Conservation (phyloP, 352 stramenopile genomes). For the Phytophthora podocarpi region DNA sequence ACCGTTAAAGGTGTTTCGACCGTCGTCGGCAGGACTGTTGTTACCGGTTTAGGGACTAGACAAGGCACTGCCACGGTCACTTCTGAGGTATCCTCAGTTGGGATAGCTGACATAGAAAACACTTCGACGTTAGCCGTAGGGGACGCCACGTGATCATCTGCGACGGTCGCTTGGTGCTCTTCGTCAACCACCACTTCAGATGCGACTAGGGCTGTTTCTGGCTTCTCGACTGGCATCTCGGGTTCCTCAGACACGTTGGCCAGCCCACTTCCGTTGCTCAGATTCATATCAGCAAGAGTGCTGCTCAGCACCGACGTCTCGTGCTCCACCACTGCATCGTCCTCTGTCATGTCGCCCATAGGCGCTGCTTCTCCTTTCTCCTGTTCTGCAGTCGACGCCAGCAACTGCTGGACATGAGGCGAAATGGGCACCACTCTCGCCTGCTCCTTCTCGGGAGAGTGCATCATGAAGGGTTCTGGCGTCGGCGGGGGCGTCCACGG, state of each 20-base stretch:
- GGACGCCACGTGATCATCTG: constrained; percentile 16
- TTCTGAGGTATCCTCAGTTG: neutral
- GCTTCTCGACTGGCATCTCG: neutral
- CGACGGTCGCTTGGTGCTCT: neutral
- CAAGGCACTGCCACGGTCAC: neutral
- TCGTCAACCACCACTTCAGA: neutral
- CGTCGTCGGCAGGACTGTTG: neutral
- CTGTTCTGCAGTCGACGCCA: neutral
- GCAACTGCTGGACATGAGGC: neutral
- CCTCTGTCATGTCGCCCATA: neutral
- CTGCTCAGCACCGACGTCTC: constrained; percentile 12
- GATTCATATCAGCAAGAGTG: constrained; percentile 25
- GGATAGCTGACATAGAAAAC: constrained; percentile 11
- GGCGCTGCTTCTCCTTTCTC: neutral
- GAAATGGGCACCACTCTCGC: constrained; percentile 21
- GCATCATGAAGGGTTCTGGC: constrained; percentile 26
- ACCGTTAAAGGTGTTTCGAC: neutral
- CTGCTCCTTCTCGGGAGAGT: constrained; percentile 33
- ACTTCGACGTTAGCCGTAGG: neutral
- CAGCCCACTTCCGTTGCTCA: constrained; percentile 2
- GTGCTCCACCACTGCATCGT: constrained; percentile 6
- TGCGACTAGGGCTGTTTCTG: too few species aligned
- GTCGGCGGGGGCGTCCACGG: constrained; percentile 24
- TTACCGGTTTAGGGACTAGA: neutral
- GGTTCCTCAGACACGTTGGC: neutral